Evolutionary conservation across 352 stramenopile genomes (phyloP).

Genomic region (Chrysophaeum taylorii): DNA sequence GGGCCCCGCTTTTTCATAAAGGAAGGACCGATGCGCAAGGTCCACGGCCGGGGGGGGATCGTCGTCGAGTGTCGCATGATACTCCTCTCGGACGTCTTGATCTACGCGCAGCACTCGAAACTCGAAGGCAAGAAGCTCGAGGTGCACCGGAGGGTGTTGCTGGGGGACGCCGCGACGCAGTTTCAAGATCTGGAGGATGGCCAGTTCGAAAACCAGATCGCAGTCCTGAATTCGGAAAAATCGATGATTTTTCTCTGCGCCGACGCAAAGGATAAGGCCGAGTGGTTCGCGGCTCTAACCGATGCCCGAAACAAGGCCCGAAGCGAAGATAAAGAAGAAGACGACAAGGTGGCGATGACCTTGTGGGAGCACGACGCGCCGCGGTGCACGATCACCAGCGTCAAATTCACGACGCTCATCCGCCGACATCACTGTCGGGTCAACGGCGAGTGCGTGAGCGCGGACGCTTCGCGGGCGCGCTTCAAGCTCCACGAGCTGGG

Average conservation of each 20-base stretch:
- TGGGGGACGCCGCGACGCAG: background rate
- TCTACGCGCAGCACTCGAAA: background rate
- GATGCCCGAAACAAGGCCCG: background rate
- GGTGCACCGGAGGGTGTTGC: background rate
- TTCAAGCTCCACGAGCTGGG: background rate
- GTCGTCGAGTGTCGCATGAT: background rate
- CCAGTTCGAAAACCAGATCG: background rate
- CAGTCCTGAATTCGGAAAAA: background rate
- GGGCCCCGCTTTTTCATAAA: background rate
- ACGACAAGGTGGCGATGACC: conserved; percentile 5
- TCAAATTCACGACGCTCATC: background rate
- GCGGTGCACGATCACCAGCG: background rate
- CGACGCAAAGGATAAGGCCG: background rate
- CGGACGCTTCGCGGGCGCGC: background rate
- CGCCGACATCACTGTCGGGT: background rate
- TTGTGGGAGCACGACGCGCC: background rate
- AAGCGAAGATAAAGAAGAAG: too few relatives aligned
- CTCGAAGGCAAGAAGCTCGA: background rate
- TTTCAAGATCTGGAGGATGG: background rate
- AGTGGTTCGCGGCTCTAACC: background rate
- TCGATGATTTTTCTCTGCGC: background rate
- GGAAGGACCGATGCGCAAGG: background rate
- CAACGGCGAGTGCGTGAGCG: conserved; percentile 1
- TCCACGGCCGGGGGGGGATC: background rate
- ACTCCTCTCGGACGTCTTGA: background rate